These are phyloP conservation scores for Tubosaeta sp. DNA, from an alignment of 768 basidiomycete species.

Conservation along the genomic window DNA sequence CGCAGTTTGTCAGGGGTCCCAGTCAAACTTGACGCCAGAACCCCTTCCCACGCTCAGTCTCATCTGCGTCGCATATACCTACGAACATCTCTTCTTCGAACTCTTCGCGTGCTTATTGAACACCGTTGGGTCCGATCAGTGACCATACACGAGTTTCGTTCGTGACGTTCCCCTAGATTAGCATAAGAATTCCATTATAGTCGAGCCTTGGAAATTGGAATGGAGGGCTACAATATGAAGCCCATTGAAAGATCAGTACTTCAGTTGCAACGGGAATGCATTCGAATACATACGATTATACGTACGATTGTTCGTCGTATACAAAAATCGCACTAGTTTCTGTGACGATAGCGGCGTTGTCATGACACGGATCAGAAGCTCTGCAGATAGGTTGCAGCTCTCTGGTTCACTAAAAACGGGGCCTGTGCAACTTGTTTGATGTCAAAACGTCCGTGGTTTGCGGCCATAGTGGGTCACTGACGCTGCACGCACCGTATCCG, in stretches of 20 bases:
- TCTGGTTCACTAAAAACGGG: too few species aligned
- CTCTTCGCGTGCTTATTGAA: conserved; percentile 59
- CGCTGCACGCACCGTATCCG: too few species aligned
- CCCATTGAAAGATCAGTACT: conserved; percentile 33
- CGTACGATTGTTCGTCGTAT: too few species aligned
- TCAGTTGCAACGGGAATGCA: too few species aligned
- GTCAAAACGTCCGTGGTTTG: too few species aligned
- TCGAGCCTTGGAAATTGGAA: background rate
- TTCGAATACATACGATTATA: too few species aligned
- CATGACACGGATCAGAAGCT: too few species aligned
- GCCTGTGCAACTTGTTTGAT: too few species aligned
- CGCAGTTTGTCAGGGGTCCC: conserved; percentile 5
- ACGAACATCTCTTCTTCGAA: conserved; percentile 71
- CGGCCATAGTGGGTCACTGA: too few species aligned
- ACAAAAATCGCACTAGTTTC: too few species aligned
- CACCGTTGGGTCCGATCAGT: background rate
- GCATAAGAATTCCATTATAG: conserved; percentile 31
- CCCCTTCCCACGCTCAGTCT: conserved; percentile 15
- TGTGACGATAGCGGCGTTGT: too few species aligned
- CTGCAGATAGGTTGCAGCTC: too few species aligned
- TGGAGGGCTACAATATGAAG: background rate
- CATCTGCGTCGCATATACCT: conserved; percentile 57
- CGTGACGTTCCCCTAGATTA: conserved; percentile 21
- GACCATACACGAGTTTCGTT: background rate
- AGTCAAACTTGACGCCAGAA: background rate